Conservation (phyloP, 331 rosid genomes). For the Malus hybrid region DNA sequence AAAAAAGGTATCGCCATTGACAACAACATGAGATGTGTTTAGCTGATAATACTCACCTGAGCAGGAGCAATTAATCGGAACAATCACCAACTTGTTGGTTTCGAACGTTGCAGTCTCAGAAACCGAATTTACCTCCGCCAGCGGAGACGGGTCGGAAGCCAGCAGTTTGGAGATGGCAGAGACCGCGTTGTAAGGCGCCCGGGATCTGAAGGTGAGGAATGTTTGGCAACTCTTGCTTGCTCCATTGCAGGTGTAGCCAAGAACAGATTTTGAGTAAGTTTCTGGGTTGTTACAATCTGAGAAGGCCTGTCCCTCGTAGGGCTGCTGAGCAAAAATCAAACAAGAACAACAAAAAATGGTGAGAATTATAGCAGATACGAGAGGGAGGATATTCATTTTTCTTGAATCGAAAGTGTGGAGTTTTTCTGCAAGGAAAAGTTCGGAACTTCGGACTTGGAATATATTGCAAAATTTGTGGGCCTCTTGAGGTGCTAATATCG, state of each 20-base stretch:
- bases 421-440: background rate
- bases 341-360: constrained; percentile 16
- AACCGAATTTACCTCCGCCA: constrained; percentile 50
- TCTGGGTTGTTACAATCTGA: constrained; percentile 33
- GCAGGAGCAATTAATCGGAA: constrained; percentile 71
- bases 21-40: constrained; percentile 43
- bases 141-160: constrained; percentile 48
- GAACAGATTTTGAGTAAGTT: constrained; percentile 29
- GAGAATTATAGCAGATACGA: constrained; percentile 16
- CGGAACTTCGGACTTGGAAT: background rate
- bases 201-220: constrained; percentile 73
- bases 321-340: constrained; percentile 53
- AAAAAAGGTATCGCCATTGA: constrained; percentile 11
- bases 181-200: constrained; percentile 52
- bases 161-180: constrained; percentile 49
- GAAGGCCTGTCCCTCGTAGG: constrained; percentile 46
- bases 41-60: constrained; percentile 54
- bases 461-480: background rate
- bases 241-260: constrained; percentile 66
- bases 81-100: constrained; percentile 47
- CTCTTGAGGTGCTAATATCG: background rate
- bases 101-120: constrained; percentile 33
- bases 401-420: background rate
- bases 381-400: constrained; percentile 33
- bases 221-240: constrained; percentile 51